These are phyloP conservation scores for Pezicula neosporulosa DNA, from an alignment of 2,329 filamentous ascomycete species.

Conservation along the genomic window DNA sequence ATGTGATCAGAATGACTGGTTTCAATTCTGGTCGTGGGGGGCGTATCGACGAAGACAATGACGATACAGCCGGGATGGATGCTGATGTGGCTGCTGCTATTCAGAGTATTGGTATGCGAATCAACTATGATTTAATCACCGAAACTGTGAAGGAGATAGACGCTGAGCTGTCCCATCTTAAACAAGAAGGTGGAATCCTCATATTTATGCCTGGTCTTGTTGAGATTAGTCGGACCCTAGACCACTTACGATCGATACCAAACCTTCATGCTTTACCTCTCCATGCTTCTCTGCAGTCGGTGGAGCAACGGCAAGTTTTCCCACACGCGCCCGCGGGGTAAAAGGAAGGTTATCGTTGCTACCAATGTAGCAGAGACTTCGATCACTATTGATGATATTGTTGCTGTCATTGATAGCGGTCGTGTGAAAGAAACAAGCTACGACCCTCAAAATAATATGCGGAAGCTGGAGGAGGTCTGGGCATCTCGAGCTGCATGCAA, in stretches of 20 bases:
- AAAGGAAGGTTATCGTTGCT: slow-evolving; percentile 87
- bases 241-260: slow-evolving; percentile 59
- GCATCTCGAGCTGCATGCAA: slow-evolving; percentile 92
- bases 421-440: slow-evolving; percentile 96
- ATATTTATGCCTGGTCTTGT: slow-evolving; percentile 91
- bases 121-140: slow-evolving; percentile 86
- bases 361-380: slow-evolving; percentile 98
- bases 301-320: slow-evolving; percentile 87
- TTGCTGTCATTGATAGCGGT: slow-evolving; percentile 92
- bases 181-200: slow-evolving; percentile 81
- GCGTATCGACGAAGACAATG: slow-evolving; percentile 34
- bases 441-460: slow-evolving; percentile 88
- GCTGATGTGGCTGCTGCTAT: slow-evolving; percentile 67
- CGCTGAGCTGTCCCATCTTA: slow-evolving; percentile 59
- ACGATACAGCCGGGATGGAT: slow-evolving; percentile 43
- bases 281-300: slow-evolving; percentile 86
- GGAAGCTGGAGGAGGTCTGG: slow-evolving; percentile 92
- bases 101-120: slow-evolving; percentile 71
- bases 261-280: slow-evolving; percentile 78
- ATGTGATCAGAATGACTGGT: slow-evolving; percentile 76
- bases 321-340: slow-evolving; percentile 67
- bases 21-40: slow-evolving; percentile 50
- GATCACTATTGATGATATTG: slow-evolving; percentile 96
- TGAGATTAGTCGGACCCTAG: slow-evolving; percentile 83
- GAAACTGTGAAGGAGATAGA: slow-evolving; percentile 82